Evolutionary conservation across 148 eudicot species (phyloP).

Genomic region (Dianthus caryophyllus): DNA sequence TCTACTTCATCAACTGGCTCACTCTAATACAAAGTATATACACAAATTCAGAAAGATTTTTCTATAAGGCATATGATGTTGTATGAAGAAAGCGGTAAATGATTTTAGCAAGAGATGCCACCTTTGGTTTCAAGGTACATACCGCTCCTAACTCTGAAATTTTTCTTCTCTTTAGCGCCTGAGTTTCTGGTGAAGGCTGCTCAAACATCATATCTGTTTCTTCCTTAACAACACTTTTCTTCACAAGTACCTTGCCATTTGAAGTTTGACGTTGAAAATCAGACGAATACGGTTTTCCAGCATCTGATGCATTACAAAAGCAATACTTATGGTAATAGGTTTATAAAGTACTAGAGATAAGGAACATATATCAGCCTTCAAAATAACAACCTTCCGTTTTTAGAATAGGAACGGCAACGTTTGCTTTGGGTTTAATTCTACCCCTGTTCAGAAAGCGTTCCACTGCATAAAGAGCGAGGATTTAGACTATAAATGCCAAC

Average conservation of each 20-base stretch:
- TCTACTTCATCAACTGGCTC: constrained; percentile 5
- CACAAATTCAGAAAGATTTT: constrained; percentile 4
- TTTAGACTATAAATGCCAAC: not conserved
- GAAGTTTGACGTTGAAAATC: constrained; percentile 1
- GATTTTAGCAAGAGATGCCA: constrained; percentile 10
- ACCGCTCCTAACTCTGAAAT: constrained; percentile 4
- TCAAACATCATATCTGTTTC: too few relatives aligned
- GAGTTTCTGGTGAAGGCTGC: constrained; percentile 13
- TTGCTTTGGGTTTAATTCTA: constrained; percentile 8
- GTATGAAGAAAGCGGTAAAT: constrained; percentile 10
- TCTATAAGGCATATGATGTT: constrained; percentile 1
- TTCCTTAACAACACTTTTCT: constrained; percentile 10
- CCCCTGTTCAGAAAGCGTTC: constrained; percentile 14
- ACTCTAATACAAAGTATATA: constrained; percentile 11
- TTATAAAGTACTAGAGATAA: not conserved
- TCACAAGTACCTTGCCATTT: not conserved
- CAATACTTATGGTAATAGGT: constrained; percentile 3
- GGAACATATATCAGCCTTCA: not conserved
- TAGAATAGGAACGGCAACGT: not conserved
- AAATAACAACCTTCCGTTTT: not conserved
- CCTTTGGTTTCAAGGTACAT: constrained; percentile 1
- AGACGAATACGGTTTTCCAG: not conserved
- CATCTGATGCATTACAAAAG: constrained; percentile 1
- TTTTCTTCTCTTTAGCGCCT: constrained; percentile 18
- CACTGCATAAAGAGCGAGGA: constrained; percentile 18